A percentile compares a stretch with the other conserved stretches of the same genome.
Conservation (phyloP, 116 monocot genomes). For the Dioscorea cayenensis region DNA sequence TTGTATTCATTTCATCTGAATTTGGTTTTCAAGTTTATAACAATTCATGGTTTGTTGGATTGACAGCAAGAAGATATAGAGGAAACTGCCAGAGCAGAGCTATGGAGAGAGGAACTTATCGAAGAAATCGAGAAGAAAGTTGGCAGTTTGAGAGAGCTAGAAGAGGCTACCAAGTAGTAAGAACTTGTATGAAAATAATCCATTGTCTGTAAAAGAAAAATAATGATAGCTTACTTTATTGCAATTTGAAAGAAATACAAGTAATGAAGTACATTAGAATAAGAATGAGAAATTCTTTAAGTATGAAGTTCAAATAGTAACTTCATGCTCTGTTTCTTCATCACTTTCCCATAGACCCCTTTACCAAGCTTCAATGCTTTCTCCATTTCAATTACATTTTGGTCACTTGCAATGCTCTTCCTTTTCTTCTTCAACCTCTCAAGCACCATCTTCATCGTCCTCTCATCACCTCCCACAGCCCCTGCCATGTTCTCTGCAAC, state of each 20-base stretch:
- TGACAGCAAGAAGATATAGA: conserved; percentile 91
- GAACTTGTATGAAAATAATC: conserved; percentile 33
- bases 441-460: conserved; percentile 49
- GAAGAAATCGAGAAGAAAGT: conserved; percentile 94
- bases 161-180: conserved; percentile 67
- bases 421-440: conserved; percentile 21
- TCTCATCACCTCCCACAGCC: conserved; percentile 67
- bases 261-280: too few relatives aligned
- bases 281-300: too few relatives aligned
- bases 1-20: background rate
- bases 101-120: conserved; percentile 80
- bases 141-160: conserved; percentile 74
- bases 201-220: too few relatives aligned
- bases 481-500: conserved; percentile 43
- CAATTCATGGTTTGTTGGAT: background rate
- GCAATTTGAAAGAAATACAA: too few relatives aligned
- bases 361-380: conserved; percentile 55
- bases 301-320: conserved; percentile 30
- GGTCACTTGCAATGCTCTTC: conserved; percentile 8
- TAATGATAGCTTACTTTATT: too few relatives aligned
- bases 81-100: conserved; percentile 59
- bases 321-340: conserved; percentile 55
- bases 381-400: conserved; percentile 33
- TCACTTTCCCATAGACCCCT: conserved; percentile 63
- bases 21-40: background rate